A percentile compares a stretch with the other conserved stretches of the same genome.
These are phyloP conservation scores for Linum tenue DNA, from an alignment of 345 rosid genomes.

Conservation along the genomic window DNA sequence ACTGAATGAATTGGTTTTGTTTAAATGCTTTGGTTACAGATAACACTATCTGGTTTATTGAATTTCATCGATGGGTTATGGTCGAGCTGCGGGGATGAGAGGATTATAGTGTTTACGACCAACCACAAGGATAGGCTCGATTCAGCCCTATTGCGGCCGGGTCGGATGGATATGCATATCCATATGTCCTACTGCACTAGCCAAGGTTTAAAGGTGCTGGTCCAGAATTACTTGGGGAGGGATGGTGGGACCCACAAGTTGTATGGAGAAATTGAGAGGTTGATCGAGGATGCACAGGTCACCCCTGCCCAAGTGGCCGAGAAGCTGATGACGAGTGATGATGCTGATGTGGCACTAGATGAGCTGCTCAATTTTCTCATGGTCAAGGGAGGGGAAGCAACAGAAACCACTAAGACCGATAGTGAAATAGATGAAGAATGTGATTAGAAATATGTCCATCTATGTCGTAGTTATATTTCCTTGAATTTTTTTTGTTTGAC, in stretches of 20 bases:
- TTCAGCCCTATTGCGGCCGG: constrained; percentile 1
- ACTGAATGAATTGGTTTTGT: background rate
- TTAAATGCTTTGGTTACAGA: background rate
- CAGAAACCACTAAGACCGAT: background rate
- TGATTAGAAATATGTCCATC: too few relatives aligned
- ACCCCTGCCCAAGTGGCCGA: constrained; percentile 1
- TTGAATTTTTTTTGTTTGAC: too few relatives aligned
- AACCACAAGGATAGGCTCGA: constrained; percentile 8
- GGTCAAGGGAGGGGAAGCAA: background rate
- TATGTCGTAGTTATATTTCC: too few relatives aligned
- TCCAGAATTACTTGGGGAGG: background rate
- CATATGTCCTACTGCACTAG: constrained; percentile 5
- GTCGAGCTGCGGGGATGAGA: constrained; percentile 12
- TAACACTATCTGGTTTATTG: background rate
- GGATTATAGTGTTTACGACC: constrained; percentile 4
- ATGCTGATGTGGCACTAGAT: background rate
- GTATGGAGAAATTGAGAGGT: background rate
- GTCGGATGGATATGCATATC: constrained; percentile 7
- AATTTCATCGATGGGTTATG: constrained; percentile 8
- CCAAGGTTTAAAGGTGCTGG: background rate
- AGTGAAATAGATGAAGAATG: too few relatives aligned
- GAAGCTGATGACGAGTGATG: constrained; percentile 3
- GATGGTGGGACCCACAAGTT: background rate
- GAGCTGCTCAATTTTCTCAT: background rate
- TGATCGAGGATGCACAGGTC: constrained; percentile 1